Base-by-base conservation (phyloP, 768 basidiomycete genomes). In the Imleria badia region DNA sequence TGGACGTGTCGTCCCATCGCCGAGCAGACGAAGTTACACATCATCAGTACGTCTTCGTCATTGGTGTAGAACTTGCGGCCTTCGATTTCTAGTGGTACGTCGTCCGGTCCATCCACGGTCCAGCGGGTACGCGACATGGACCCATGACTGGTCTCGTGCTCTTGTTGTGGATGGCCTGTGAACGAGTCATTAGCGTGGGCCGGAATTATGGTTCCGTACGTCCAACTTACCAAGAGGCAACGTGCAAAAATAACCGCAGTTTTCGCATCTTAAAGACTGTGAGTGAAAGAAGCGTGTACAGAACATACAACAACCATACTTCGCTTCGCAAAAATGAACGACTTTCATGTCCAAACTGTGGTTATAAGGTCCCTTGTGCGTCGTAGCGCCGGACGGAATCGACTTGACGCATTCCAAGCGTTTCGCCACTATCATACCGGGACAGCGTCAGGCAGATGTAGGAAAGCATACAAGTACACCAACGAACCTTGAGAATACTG, bases 131-230 rank as follows among this genome's bases (percentile, higher is more conserved):
- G n/a, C n/a, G n/a, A n/a, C n/a, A n/a, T n/a, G n/a, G n/a, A n/a
- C n/a, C n/a, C n/a, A 52, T 86, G 84, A 15, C 73, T 74, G 0
- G 84, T 86, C 43, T 84, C 83, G 36, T 86, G 84, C 43, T 83
- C 81, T 56, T 78, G 74, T 52, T 86, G 83, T 1, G 80, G 52
- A 52, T 86, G 85, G 0, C 80, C 84, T 86, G 42, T 19, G 10
- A 45, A 8, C 5, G 8, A 14, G 15, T n/a, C 2, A 2, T 66
- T 9, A 64, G 22, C 34, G 43, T 3, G 4, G 0, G 2, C 11
- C 12, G 8, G 4, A 11, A 11, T 31, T 2, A 5, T 5, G 5
- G 12, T 1, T 22, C 26, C 2, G 6, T 5, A 3, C 9, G 1
- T 22, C 10, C 17, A n/a, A n/a, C n/a, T n/a, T n/a, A n/a, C n/a